Base-by-base conservation (phyloP, 768 basidiomycete genomes). In the Pleurotus tuber-regium region DNA sequence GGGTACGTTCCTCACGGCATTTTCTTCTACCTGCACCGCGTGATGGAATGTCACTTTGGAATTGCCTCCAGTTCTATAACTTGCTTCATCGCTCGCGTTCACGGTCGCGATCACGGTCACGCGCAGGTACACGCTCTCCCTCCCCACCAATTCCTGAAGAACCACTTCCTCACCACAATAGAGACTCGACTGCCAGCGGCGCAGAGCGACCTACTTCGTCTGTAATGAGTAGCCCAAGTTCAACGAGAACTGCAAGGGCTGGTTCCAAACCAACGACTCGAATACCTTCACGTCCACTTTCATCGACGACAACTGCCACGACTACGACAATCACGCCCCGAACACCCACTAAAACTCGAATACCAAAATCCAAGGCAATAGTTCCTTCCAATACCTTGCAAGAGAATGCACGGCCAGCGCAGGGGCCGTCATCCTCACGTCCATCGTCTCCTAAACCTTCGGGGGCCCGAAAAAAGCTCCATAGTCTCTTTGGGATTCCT, bases 221-320 rank as follows among this genome's bases (percentile, higher is more conserved):
- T 35, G 48, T 28, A 12, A 33, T 48, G 46, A 48, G 25, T 36
- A 35, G 28, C 36, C 44, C 18, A 50, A 38, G 31, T 54, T 48
- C 33, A 49, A 36, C 50, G 38, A 52, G 54, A 57, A 57, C n/a
- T 52, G 39, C 55, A 54, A 55, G 50, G 57, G 56, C 21, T 57
- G 66, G 65, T 42, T 69, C 78, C 23, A 79, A 79, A 60, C 79
- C 82, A 1, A 57, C 70, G 21, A 68, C 77, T 4, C 76, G 83
- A 51, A 53, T 77, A 51, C 70, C 72, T 53, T 83, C 80, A 18
- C 78, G 86, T 4, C 87, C 87, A 3, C 67, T 89, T 19, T 87
- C 86, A 2, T 78, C 82, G 18, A 82, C 79, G 0, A 85, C 85
- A 0, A 79, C 79, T 14, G 76, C 79, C 1, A 85, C 85, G 2